These are phyloP conservation scores for Diaporthe ampelina DNA, from an alignment of 2,329 filamentous ascomycete genomes.

Conservation along the genomic window DNA sequence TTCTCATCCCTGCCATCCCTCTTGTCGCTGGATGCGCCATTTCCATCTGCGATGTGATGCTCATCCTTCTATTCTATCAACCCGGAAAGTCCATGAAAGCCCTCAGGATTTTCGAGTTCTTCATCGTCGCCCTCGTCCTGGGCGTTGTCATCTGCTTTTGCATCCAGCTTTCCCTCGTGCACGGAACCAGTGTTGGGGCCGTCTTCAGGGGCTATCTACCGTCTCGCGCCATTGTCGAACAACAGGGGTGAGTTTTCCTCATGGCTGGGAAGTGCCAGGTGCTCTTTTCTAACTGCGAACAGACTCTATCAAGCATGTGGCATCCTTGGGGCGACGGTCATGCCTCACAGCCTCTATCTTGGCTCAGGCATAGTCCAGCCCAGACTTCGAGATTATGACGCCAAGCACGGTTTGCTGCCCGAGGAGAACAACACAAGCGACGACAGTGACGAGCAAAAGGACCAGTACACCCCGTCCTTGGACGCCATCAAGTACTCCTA, in stretches of 20 bases:
- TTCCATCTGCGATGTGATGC: slow-evolving; percentile 76
- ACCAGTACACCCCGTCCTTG: neutral
- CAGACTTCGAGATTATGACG: slow-evolving; percentile 74
- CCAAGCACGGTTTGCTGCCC: slow-evolving; percentile 65
- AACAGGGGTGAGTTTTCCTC: slow-evolving; percentile 57
- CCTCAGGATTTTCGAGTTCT: slow-evolving; percentile 73
- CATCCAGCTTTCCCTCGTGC: slow-evolving; percentile 75
- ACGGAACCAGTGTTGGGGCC: slow-evolving; percentile 66
- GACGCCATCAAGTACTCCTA: neutral
- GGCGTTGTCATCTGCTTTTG: slow-evolving; percentile 79
- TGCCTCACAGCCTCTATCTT: slow-evolving; percentile 78
- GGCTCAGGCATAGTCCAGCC: slow-evolving; percentile 79
- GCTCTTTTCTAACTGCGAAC: neutral
- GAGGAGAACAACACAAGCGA: neutral
- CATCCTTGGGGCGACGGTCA: slow-evolving; percentile 83
- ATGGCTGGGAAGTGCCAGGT: neutral
- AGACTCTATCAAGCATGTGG: slow-evolving; percentile 77
- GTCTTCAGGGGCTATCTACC: slow-evolving; percentile 77
- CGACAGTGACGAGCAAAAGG: neutral
- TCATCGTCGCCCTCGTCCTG: slow-evolving; percentile 74
- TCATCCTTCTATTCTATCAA: slow-evolving; percentile 76
- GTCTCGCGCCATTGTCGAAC: slow-evolving; percentile 69
- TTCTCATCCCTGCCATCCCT: slow-evolving; percentile 74
- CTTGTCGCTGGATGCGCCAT: slow-evolving; percentile 78
- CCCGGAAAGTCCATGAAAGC: slow-evolving; percentile 71